Evolutionary conservation across 495 filamentous ascomycete genomes (phyloP), one percentile per base, ranked within the genome.

Genomic region (Trichoderma gamsii): DNA sequence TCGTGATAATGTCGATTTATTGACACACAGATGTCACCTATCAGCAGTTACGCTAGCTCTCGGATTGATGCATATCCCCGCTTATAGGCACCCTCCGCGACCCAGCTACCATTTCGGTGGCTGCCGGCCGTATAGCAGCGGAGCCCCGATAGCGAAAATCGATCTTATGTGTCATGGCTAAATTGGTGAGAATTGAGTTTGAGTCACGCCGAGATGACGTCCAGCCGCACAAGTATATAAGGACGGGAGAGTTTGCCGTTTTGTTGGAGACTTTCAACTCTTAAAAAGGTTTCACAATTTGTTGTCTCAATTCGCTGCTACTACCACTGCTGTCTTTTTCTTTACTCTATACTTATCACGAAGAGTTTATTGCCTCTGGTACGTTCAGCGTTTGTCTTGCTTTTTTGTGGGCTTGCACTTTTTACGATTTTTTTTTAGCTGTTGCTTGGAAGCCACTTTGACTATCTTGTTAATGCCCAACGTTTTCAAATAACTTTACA

Each of bases 201-300:
- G 16, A 56, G 56, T 32, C 8, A 21, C 9, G 56, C 56, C n/a
- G 44, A n/a, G 44, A 38, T 38, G 35, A 38, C 35, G 35, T 38
- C 8, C 49, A n/a, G n/a, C 15, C 13, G n/a, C 13, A 0, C 9
- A 7, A 5, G 21, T 52, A 52, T 52, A 52, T 21, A 61, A 11
- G 35, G 56, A 12, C 4, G 23, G 25, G 25, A 32, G 56, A 61
- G 3, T 13, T 25, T 21, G 5, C 12, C 18, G 27, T 15, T 32
- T 13, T 29, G 27, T 1, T 12, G 35, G 2, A 6, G 25, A 61
- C 29, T 61, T 18, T 3, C 18, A 56, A 61, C 9, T 15, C 27
- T 61, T 29, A 61, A 29, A 61, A 61, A 32, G 56, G 56, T 61
- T 61, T 61, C 56, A 25, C 56, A 61, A 61, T 21, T 32, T 61